These are phyloP conservation scores for Pseudozyma sp. DNA, from an alignment of 1,284 basidiomycete species.

Conservation along the genomic window DNA sequence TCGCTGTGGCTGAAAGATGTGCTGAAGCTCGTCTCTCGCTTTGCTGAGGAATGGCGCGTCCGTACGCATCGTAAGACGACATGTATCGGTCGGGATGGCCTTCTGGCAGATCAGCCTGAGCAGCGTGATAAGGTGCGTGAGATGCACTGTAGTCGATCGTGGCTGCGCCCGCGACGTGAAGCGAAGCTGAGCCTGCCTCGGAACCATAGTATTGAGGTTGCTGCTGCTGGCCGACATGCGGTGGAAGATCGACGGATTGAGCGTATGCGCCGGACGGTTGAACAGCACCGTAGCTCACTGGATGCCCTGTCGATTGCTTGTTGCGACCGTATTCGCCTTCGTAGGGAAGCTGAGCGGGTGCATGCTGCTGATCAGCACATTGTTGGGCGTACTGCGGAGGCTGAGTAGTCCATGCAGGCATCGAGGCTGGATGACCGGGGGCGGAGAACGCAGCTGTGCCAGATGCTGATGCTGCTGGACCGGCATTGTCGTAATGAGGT, in stretches of 20 bases:
- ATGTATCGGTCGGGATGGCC: constrained; percentile 29
- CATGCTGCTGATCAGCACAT: constrained; percentile 7
- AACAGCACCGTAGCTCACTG: constrained; percentile 2
- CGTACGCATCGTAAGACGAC: constrained; percentile 20
- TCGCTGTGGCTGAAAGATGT: constrained; percentile 6
- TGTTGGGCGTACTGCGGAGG: constrained; percentile 20
- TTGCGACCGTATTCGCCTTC: too few relatives aligned
- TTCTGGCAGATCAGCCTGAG: constrained; percentile 9
- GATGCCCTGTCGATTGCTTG: too few relatives aligned
- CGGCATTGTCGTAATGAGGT: constrained; percentile 6
- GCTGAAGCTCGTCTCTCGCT: constrained; percentile 23
- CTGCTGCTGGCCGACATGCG: constrained; percentile 23
- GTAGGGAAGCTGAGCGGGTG: not conserved
- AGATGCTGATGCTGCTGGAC: constrained; percentile 8
- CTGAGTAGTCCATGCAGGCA: constrained; percentile 21
- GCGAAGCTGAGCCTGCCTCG: constrained; percentile 9
- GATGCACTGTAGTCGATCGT: constrained; percentile 11
- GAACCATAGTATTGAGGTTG: constrained; percentile 24
- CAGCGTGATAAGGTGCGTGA: constrained; percentile 13
- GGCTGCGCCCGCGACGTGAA: constrained; percentile 1
- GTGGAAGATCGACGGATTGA: constrained; percentile 21
- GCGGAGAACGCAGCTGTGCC: constrained; percentile 8
- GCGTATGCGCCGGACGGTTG: not conserved
- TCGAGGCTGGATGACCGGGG: constrained; percentile 5
- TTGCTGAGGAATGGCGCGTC: constrained; percentile 9